Base-by-base conservation (phyloP, 2,329 filamentous ascomycete species). In the Exophiala calicioides region DNA sequence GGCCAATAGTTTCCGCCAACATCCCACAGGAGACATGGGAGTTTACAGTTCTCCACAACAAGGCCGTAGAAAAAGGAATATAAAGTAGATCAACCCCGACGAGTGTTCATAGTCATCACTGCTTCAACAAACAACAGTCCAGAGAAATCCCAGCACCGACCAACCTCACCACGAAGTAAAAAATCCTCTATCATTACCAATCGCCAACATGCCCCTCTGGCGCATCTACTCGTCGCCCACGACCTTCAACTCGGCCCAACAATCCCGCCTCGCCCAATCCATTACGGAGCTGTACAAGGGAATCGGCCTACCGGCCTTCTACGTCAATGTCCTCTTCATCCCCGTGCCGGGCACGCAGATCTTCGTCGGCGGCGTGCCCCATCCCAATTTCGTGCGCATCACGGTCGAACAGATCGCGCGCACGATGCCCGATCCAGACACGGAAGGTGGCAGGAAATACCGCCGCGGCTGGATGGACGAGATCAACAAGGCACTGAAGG, bases 321-420 rank as follows among this genome's bases (percentile, higher is more conserved):
- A 65, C 44, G 60, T 63, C 34, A 55, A 62, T 9, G 48, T 52
- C 10, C 52, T 64, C 6, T 65, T 64, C 55, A 33, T 59, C 8
- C 31, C 47, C 13, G 29, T 57, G 13, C 29, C 27, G 20, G 50
- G 48, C 21, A 45, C 33, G 9, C 24, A 24, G 12, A 16, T 43
- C 18, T 57, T 36, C 16, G 42, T 56, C 10, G 55, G 53, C 13
- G 55, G 55, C 4, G 44, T 54, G 32, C 29, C 30, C n/a, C 38
- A 27, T 30, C 26, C 16, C 9, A 54, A 55, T 21, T 56, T 58
- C 33, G 53, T 58, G 20, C 29, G 51, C n/a, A 40, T 58, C 13
- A 47, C 34, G 5, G 34, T 55, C 15, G 53, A 57, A 36, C 54
- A 58, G 29, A 55, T 57, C 37, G 53, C 55, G 18, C 24, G 44